Conservation (phyloP, 1,284 basidiomycete species). For the Irpex sp. region DNA sequence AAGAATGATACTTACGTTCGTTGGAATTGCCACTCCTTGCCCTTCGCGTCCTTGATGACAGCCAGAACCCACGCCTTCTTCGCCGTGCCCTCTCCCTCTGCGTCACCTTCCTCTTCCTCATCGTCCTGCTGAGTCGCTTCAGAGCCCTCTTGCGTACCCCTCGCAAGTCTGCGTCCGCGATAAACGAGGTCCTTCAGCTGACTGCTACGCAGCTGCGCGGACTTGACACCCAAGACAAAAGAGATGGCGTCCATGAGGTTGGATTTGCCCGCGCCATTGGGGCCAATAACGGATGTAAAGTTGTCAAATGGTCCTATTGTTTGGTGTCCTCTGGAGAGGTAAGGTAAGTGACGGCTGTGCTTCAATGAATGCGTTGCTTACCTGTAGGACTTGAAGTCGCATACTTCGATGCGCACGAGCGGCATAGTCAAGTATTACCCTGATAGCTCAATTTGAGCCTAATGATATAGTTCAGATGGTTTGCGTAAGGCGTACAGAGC, state of each 20-base stretch:
- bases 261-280: conserved; percentile 98
- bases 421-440: conserved; percentile 47
- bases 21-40: conserved; percentile 88
- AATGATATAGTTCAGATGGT: too few relatives aligned
- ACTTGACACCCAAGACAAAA: conserved; percentile 96
- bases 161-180: conserved; percentile 78
- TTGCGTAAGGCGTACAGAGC: too few relatives aligned
- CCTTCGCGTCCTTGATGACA: conserved; percentile 75
- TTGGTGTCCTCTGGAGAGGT: conserved; percentile 66
- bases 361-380: conserved; percentile 24
- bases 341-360: not conserved
- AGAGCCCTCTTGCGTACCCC: conserved; percentile 45
- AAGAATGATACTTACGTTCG: conserved; percentile 65
- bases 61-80: conserved; percentile 95
- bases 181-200: conserved; percentile 96
- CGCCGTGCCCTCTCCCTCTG: conserved; percentile 76
- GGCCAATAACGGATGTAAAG: conserved; percentile 96
- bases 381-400: conserved; percentile 93
- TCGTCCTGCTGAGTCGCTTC: conserved; percentile 44
- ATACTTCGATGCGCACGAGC: conserved; percentile 77
- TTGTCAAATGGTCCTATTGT: conserved; percentile 87
- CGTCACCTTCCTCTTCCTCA: conserved; percentile 49
- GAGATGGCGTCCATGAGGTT: conserved; percentile 99
- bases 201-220: conserved; percentile 87
- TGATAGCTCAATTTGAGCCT: too few relatives aligned